Base-by-base conservation (phyloP, 1,139 yeast genomes). In the Suzukiozyma palmioleophila region DNA sequence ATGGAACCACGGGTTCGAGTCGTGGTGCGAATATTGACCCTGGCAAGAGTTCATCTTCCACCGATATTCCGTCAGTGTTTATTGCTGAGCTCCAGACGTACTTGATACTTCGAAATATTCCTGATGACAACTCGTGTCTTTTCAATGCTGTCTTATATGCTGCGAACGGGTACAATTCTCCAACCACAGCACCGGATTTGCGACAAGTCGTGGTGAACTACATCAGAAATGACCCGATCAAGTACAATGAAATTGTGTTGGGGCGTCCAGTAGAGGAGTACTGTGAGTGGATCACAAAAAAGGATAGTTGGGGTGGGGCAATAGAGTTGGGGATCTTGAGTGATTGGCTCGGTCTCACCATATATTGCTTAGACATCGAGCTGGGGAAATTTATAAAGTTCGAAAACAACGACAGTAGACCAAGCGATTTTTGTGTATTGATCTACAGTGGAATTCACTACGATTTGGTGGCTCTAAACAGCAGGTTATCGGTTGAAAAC, bases 301-400 rank as follows among this genome's bases (percentile, higher is more conserved):
- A 72, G 25, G 79, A 74, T 35, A 74, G 86, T 16, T 85, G 95
- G 95, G 95, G 95, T 14, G 95, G 95, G 7, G 94, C 89, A 3
- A 84, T 86, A 33, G 95, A 85, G 55, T 62, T 85, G 41, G 79
- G 81, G 11, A 81, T 86, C 8, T 58, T 86, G 26, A 74, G 88
- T 1, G 66, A 71, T 26, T 68, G 74, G 51, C 68, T 83, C 38
- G 62, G 66, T 3, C 57, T 83, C 5, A 68, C 77, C 4, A 79
- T 85, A 30, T 67, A 73, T 42, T 81, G 88, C 22, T 59, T 84
- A 29, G 95, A 85, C 51, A 77, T 85, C 18, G 85, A 81, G 50
- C 81, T 80, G 50, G 77, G 79, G 2, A 67, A 78, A 33, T 59
- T 75, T 35, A 84, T 84, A 48, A 66, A 66, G 36, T 84, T 84